These are phyloP conservation scores for Eudorina sp. DNA, from an alignment of 139 green algal species.

Conservation along the genomic window DNA sequence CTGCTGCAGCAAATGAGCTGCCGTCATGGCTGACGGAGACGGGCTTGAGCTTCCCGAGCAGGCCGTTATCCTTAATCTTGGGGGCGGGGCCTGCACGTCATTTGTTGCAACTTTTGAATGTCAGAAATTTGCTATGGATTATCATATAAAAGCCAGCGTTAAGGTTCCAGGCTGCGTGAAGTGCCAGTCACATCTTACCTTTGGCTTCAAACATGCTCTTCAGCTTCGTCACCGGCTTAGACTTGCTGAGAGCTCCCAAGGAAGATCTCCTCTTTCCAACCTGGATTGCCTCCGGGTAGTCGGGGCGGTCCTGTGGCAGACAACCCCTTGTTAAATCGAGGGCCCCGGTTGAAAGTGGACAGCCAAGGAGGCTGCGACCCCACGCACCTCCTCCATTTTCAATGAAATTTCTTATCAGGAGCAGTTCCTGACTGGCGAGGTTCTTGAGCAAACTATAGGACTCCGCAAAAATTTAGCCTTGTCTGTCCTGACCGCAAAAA, in stretches of 20 bases:
- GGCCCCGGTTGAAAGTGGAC: no score
- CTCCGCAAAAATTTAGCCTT: no score
- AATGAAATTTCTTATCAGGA: neutral
- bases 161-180: neutral
- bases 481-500: no score
- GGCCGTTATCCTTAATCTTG: constrained; percentile 19
- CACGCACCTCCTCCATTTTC: constrained; percentile 10
- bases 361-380: no score
- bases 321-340: no score
- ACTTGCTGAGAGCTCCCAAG: constrained; percentile 14
- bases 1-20: neutral
- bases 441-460: no score
- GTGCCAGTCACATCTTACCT: constrained; percentile 6
- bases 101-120: no score
- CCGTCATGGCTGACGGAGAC: constrained; percentile 37
- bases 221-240: constrained; percentile 32
- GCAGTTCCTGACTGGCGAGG: neutral
- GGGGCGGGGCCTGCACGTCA: neutral
- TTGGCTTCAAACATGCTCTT: constrained; percentile 47
- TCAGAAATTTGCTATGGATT: no score
- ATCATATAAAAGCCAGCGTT: neutral
- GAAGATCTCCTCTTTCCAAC: constrained; percentile 33
- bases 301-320: constrained; percentile 4
- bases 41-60: constrained; percentile 30
- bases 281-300: constrained; percentile 3